Evolutionary conservation across 768 basidiomycete species (phyloP), one percentile per base, ranked within the genome.

Genomic region (Suillus alpinus): DNA sequence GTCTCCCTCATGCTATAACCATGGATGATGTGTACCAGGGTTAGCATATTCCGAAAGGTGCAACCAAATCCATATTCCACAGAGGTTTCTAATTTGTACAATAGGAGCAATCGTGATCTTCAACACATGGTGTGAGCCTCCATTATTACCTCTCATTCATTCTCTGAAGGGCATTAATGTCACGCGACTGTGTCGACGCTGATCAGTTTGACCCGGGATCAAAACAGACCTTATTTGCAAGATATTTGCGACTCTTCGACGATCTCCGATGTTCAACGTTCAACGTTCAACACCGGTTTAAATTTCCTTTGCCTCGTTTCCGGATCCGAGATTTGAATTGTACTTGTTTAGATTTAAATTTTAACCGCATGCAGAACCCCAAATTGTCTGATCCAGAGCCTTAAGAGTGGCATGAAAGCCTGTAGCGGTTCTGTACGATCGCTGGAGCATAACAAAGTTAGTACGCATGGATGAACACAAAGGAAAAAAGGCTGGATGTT

Each of bases 181-280:
- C 44, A 9, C 9, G 34, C 8, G 37, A 59, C 18, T 55, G 51
- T 59, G 32, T 23, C 10, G 18, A 56, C 37, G n/a, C 59, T 12
- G 59, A 26, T 8, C 31, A 18, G n/a, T 60, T 60, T 39, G 53
- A 60, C 32, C 53, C 43, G 6, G 46, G n/a, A n/a, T n/a, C n/a
- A n/a, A n/a, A n/a, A n/a, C n/a, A n/a, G n/a, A n/a, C n/a, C n/a
- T n/a, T n/a, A n/a, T 43, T 43, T 43, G 41, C n/a, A 43, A 43
- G n/a, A 43, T 4, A n/a, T 43, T n/a, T 40, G 14, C 8, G 40
- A 7, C 40, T 37, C 36, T 10, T 37, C 36, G 36, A 37, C 39
- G 14, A 40, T 44, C 20, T 20, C 20, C 10, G 23, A 23, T 46
- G n/a, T n/a, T n/a, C n/a, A n/a, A n/a, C n/a, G 20, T 46, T 12